Evolutionary conservation across 192 early-diverging fungal genomes (phyloP).

Genomic region (Chytriomyces confervae): DNA sequence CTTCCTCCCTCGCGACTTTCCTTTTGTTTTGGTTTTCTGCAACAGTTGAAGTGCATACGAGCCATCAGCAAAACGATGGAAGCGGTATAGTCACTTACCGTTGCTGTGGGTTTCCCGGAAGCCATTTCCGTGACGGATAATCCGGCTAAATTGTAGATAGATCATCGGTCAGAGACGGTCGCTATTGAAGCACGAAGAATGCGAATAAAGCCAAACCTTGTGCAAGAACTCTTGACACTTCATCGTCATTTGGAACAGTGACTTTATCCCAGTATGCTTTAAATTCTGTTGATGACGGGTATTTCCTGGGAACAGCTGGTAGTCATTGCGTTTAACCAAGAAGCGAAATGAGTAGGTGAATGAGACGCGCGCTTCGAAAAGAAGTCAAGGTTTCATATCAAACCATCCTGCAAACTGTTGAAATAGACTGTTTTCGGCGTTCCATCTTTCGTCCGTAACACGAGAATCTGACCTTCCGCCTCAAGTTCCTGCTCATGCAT

Average conservation of each 20-base stretch:
- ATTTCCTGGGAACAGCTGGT: constrained; percentile 22
- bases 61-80: background rate
- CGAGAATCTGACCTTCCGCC: constrained; percentile 24
- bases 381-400: background rate
- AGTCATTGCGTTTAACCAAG: background rate
- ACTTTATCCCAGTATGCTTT: constrained; percentile 27
- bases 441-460: constrained; percentile 29
- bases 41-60: background rate
- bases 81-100: background rate
- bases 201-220: constrained; percentile 1
- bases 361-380: no score
- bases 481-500: constrained; percentile 13
- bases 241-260: constrained; percentile 30
- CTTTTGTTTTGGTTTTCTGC: constrained; percentile 23
- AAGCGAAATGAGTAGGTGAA: no score
- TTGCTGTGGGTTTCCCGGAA: constrained; percentile 10
- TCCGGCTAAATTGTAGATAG: constrained; percentile 10
- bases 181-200: background rate
- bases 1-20: constrained; percentile 29
- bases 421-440: constrained; percentile 27
- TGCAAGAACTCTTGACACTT: constrained; percentile 21
- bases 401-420: constrained; percentile 27
- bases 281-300: constrained; percentile 29
- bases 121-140: constrained; percentile 31
- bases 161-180: background rate